A percentile compares a stretch with the other conserved stretches of the same genome.
Evolutionary conservation across 495 filamentous ascomycete species (phyloP).

Genomic region (Xylona heveae): DNA sequence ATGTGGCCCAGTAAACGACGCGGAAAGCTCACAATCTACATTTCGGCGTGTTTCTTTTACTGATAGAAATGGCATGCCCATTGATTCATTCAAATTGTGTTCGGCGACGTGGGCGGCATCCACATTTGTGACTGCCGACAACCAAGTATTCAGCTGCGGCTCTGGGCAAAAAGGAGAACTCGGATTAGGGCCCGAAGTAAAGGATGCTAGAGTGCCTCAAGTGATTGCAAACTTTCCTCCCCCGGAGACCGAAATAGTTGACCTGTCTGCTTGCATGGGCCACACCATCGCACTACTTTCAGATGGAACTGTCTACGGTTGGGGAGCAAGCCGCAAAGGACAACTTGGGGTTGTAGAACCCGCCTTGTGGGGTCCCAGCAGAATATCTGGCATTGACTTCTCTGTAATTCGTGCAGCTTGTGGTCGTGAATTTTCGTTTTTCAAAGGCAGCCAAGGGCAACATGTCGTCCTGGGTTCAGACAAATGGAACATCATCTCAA

Average conservation of each 20-base stretch:
- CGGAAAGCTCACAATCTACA: slow-evolving; percentile 4
- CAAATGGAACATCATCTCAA: slow-evolving; percentile 38
- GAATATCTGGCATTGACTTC: slow-evolving; percentile 33
- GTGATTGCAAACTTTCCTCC: slow-evolving; percentile 41
- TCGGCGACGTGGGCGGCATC: slow-evolving; percentile 65
- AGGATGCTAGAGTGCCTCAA: slow-evolving; percentile 7
- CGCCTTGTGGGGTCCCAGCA: slow-evolving; percentile 30
- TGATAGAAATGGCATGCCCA: slow-evolving; percentile 2
- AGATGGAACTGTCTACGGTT: slow-evolving; percentile 65
- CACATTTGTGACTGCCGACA: slow-evolving; percentile 27
- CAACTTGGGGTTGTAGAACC: slow-evolving; percentile 52
- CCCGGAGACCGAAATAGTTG: slow-evolving; percentile 21
- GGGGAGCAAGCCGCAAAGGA: slow-evolving; percentile 70
- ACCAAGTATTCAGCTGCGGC: slow-evolving; percentile 37
- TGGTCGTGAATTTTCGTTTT: slow-evolving; percentile 62
- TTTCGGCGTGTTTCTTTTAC: slow-evolving; percentile 14
- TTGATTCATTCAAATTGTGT: slow-evolving; percentile 15
- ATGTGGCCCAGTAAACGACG: slow-evolving; percentile 18
- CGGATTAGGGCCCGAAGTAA: slow-evolving; percentile 27
- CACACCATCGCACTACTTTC: slow-evolving; percentile 54
- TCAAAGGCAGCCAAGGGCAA: slow-evolving; percentile 34
- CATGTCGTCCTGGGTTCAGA: slow-evolving; percentile 44
- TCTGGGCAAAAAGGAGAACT: slow-evolving; percentile 48
- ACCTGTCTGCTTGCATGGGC: slow-evolving; percentile 48
- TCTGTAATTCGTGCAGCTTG: slow-evolving; percentile 40